Base-by-base conservation (phyloP, 202 grass and related monocot species). In the Panicum virgatum region DNA sequence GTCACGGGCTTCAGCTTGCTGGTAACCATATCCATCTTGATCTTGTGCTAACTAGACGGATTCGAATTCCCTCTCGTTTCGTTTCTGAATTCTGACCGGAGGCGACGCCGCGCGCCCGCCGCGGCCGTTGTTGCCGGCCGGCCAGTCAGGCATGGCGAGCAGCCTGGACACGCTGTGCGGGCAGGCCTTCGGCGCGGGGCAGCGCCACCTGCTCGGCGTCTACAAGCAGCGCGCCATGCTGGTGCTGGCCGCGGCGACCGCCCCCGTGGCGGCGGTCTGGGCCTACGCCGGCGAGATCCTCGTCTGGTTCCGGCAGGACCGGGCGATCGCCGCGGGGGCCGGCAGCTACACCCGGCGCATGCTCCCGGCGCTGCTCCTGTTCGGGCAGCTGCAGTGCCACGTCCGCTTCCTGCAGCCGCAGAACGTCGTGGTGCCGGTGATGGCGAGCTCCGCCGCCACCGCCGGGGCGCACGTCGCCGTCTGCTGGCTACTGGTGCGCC, bases 211-310 rank as follows among this genome's bases (percentile, higher is more conserved):
- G 47, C 82, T 93, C 3, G 85, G 91, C 57, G 75, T 88, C 5
- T 47, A 90, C 74, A 93, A 87, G 82, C 91, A 93, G 72, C 84
- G 91, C 7, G 88, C 88, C 3, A 90, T 93, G 88, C 62, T 93
- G 43, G 59, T 86, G 52, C 85, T 90, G 2, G 70, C 67, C 4
- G n/a, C 81, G 13, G 52, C 44, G 42, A 73, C 82, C 77, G 63
- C 86, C 42, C 91, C 91, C 0, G 53, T 90, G 2, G 47, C 88
- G 4, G 18, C 2, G 6, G 22, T 86, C 46, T 93, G 85, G 88
- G 70, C 60, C 42, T 90, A 74, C 82, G 78, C 85, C 7, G 88
- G 85, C 39, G 26, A 90, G 14, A 83, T 93, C 69, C 85, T 93
- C 9, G 54, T 80, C 19, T 29, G 85, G 20, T 88, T 69, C 36